Base-by-base conservation (phyloP, 306 rosid genomes). In the Carpinus viminea region DNA sequence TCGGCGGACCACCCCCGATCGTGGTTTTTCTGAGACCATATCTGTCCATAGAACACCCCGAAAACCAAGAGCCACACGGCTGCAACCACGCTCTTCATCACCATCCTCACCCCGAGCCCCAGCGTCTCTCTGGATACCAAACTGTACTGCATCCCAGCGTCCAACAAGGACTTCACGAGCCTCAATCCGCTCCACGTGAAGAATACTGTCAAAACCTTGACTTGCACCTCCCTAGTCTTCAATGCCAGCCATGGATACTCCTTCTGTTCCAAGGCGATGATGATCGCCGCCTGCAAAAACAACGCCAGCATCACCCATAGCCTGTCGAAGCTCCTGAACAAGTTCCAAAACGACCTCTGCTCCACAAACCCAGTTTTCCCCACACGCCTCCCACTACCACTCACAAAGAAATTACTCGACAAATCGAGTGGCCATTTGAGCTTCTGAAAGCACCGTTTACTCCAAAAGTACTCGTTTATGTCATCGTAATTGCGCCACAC, bases 341-440 rank as follows among this genome's bases (percentile, higher is more conserved):
- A 80, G 83, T 94, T 94, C 96, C 92, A 92, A 83, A 94, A 94
- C 62, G 98, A 94, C 72, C 98, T 89, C 87, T 88, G 96, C 86
- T 94, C 98, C 55, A 94, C 97, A 83, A 89, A 94, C n/a, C 98
- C 98, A 21, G 98, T 94, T 87, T 94, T 94, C 1, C 97, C 97
- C 70, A 94, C 96, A 74, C 85, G 97, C 88, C 76, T 90, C 60
- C 89, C 83, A 57, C 70, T 76, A 43, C 90, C 79, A 12, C 85
- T 85, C 75, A 87, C 93, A 70, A 91, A 92, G 47, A 92, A 95
- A 54, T 83, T 95, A 48, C 98, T 91, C 20, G 92, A 95, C 12
- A 89, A 64, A 77, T 95, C 86, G 51, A 91, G 75, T 12, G 98
- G 98, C 98, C 98, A 95, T 74, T 83, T 88, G 4, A 95, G 94